Evolutionary conservation across 2,329 filamentous ascomycete species (phyloP), one percentile per base, ranked within the genome.

Genomic region (Exophiala phaeomuriformis): DNA sequence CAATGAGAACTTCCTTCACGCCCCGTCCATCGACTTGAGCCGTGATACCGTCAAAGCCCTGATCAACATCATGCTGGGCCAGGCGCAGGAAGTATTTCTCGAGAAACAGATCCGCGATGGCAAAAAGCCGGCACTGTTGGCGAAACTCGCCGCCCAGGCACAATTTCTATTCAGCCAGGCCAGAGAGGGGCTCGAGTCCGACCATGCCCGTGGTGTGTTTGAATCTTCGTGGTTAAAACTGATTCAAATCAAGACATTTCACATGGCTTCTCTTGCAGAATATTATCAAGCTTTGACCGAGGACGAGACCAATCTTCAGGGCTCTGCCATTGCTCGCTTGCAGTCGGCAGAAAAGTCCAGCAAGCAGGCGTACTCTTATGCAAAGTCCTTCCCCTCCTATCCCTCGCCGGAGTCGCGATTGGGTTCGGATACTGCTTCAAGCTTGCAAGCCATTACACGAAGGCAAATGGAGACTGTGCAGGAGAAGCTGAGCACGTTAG

Each of bases 1-100:
- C 75, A 98, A 98, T 71, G 93, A 98, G 73, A 98, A 98, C 73
- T 98, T 98, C 68, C 76, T 98, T 35, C 93, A 98, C 66, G 93
- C 93, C 1, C 93, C 94, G 0, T 96, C 90, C 5, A 90, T 88
- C n/a, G 93, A 98, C 66, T 73, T 98, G 45, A 97, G 90, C 68
- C 78, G 93, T 56, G 91, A 98, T 47, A 98, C 93, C 0, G 89
- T 98, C 65, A 96, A 96, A 73, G 90, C 89, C 0, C 72, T 98
- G 61, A 97, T 98, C 67, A 81, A 85, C 48, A 82, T 98, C 55
- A 97, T 89, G 79, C 80, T 98, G 51, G 94, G 91, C 1, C 93
- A 98, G 70, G 91, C 87, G 3, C 94, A 98, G 69, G 93, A 98
- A 69, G 89, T 97, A 2, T 98, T 98, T 64, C 76, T 98, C 31